These are phyloP conservation scores for Daldinia sp. DNA, from an alignment of 2,329 filamentous ascomycete species.

Conservation along the genomic window DNA sequence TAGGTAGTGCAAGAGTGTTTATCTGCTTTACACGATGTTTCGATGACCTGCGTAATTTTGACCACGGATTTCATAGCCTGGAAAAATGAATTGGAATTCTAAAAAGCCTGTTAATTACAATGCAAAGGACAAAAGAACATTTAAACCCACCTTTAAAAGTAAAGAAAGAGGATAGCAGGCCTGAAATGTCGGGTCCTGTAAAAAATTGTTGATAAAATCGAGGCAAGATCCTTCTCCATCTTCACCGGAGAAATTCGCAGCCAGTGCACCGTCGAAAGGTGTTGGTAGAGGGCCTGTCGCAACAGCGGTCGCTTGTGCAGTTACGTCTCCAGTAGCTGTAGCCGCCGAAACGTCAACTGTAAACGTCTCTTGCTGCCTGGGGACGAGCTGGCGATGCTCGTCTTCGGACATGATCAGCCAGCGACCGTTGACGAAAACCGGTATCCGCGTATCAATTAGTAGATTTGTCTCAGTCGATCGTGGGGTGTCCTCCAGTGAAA, in stretches of 20 bases:
- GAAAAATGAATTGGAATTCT: slow-evolving; percentile 90
- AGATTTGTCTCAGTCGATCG: slow-evolving; percentile 50
- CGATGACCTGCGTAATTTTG: slow-evolving; percentile 80
- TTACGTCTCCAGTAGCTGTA: slow-evolving; percentile 39
- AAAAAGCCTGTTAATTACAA: slow-evolving; percentile 42
- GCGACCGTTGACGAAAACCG: slow-evolving; percentile 51
- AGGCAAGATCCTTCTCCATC: slow-evolving; percentile 67
- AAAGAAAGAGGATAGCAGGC: slow-evolving; percentile 86
- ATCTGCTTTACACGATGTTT: slow-evolving; percentile 80
- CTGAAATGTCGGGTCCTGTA: slow-evolving; percentile 74
- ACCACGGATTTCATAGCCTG: slow-evolving; percentile 77
- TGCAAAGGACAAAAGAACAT: not conserved
- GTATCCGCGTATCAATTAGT: slow-evolving; percentile 54
- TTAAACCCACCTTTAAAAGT: slow-evolving; percentile 75
- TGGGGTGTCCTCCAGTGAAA: slow-evolving; percentile 45
- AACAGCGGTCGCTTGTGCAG: slow-evolving; percentile 50
- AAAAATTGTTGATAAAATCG: slow-evolving; percentile 75
- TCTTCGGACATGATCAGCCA: slow-evolving; percentile 56
- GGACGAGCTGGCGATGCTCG: slow-evolving; percentile 50
- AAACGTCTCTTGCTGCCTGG: slow-evolving; percentile 47
- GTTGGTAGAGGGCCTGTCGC: slow-evolving; percentile 64
- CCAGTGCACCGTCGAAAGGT: slow-evolving; percentile 75
- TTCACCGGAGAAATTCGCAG: slow-evolving; percentile 69
- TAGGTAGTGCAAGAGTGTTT: slow-evolving; percentile 72
- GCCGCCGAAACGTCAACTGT: slow-evolving; percentile 50